phyloP scores from a whole-genome alignment of 768 basidiomycete species.

The Pulveroboletus sp. region DNA sequence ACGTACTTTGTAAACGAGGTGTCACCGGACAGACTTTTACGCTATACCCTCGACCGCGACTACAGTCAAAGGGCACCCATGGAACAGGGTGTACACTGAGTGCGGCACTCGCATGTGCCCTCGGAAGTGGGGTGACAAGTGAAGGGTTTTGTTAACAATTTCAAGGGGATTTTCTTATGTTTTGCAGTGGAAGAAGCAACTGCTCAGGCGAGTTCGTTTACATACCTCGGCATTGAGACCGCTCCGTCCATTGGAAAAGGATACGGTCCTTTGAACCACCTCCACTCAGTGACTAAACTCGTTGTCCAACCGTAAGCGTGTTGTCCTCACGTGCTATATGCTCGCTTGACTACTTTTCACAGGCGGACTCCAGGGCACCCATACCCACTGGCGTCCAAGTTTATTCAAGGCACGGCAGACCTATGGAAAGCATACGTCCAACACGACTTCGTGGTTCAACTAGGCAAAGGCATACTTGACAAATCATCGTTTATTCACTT shows the following conservation, averaged over 20 bases:
- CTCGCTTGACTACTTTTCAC: not conserved
- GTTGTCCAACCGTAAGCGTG: conserved; percentile 52
- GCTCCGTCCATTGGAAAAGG: conserved; percentile 68
- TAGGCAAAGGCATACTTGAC: conserved; percentile 69
- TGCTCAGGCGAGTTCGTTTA: conserved; percentile 60
- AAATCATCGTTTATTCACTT: conserved; percentile 73
- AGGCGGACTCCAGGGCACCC: conserved; percentile 59
- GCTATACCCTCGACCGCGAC: conserved; percentile 54
- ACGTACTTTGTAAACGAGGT: conserved; percentile 47
- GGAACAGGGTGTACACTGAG: conserved; percentile 93
- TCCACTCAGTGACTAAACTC: conserved; percentile 51
- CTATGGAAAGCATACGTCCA: conserved; percentile 74
- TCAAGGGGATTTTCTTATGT: not conserved
- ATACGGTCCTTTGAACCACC: conserved; percentile 83
- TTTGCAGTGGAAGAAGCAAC: conserved; percentile 54
- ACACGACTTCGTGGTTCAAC: conserved; percentile 76
- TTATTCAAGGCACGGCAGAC: conserved; percentile 52
- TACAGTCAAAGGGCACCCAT: conserved; percentile 73
- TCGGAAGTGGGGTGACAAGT: conserved; percentile 47
- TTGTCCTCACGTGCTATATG: not conserved
- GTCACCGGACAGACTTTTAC: conserved; percentile 32
- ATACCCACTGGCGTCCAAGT: conserved; percentile 60
- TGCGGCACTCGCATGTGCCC: conserved; percentile 66
- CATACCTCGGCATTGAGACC: conserved; percentile 66
- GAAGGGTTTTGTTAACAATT: conserved; percentile 21